Evolutionary conservation across 2,329 filamentous ascomycete genomes (phyloP), one percentile per base, ranked within the genome.

Genomic region (Dactylellina leptospora): DNA sequence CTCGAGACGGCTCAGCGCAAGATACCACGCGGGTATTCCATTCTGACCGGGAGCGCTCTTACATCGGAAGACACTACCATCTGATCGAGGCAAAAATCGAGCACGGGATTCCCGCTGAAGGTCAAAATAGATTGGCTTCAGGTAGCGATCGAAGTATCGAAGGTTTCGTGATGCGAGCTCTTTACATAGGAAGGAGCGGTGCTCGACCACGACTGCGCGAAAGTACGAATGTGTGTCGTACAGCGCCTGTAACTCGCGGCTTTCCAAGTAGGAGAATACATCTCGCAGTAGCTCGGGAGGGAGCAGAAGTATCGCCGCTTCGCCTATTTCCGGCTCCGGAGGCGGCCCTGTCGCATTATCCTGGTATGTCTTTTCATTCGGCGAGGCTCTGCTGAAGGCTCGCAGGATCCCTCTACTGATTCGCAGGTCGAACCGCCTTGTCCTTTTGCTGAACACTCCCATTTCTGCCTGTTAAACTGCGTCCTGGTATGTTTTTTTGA

Each of bases 371-470:
- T 50, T 40, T 28, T 48, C 40, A 16, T 42, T 44, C n/a, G 53
- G 51, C 33, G 44, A 45, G 27, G 66, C 20, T 44, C 56, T 71
- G 40, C 27, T 53, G 18, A 71, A 23, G 6, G 53, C 58, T 22
- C 53, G 55, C 28, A 61, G n/a, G 25, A 71, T 38, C 20, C 58
- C 48, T 27, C 58, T 58, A 25, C 66, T 58, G 25, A 61, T 61
- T 28, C 59, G 47, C 13, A 71, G 47, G 38, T 51, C 64, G 51
- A 62, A n/a, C n/a, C n/a, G 42, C 25, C 36, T 53, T 6, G 58
- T 60, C 20, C 42, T 55, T 51, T 63, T 71, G 45, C 61, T 63
- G 25, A 71, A 58, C 22, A 71, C n/a, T n/a, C 66, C 66, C 66
- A 71, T 71, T 25, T 58, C 9, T n/a, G 4, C 22, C 40, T 44